phyloP scores from a whole-genome alignment of 148 eudicot genomes.

The Oxyria digyna region DNA sequence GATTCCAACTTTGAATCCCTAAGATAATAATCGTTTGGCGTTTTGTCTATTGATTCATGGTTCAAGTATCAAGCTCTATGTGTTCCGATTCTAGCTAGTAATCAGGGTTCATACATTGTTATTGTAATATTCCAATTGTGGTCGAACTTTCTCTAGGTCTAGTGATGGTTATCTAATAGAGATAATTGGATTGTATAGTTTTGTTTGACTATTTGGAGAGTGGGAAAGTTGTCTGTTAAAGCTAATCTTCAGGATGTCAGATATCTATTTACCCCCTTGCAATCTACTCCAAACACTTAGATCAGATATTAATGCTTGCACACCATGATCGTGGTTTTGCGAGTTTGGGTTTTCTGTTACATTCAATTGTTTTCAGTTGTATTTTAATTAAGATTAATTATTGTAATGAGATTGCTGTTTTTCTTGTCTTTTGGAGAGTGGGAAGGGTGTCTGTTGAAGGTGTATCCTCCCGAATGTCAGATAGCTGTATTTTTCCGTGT shows the following conservation, averaged over 20 bases:
- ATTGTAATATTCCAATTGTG: background rate
- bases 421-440: background rate
- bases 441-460: slow-evolving; percentile 8
- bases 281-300: slow-evolving; percentile 16
- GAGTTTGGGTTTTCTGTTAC: slow-evolving; percentile 41
- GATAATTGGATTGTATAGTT: background rate
- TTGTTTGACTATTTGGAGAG: background rate
- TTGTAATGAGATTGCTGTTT: background rate
- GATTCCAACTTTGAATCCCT: background rate
- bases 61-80: background rate
- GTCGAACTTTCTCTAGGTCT: background rate
- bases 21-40: background rate
- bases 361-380: background rate
- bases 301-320: slow-evolving; percentile 36
- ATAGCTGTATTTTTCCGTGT: slow-evolving; percentile 1
- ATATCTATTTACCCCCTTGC: background rate
- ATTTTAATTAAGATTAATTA: background rate
- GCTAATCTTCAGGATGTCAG: slow-evolving; percentile 6
- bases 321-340: slow-evolving; percentile 13
- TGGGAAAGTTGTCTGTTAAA: slow-evolving; percentile 4
- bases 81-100: background rate
- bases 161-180: background rate
- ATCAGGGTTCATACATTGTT: background rate
- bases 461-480: slow-evolving; percentile 5
- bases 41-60: background rate